Evolutionary conservation across 768 basidiomycete genomes (phyloP).

Genomic region (Ramaria sp.): DNA sequence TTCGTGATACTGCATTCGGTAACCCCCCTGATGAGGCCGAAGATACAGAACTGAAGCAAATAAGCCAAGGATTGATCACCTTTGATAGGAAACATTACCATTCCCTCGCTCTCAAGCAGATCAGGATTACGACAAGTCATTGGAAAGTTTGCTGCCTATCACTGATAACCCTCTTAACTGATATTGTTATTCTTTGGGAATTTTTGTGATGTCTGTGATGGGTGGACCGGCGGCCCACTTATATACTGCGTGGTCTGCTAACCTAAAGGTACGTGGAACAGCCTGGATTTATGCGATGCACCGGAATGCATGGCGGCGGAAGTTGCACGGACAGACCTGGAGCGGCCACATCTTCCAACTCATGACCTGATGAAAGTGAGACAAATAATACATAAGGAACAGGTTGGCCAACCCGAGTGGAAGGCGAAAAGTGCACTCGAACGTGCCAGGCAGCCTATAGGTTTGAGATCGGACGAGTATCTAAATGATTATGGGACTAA

Average conservation of each 20-base stretch:
- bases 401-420: not conserved
- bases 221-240: slow-evolving; percentile 17
- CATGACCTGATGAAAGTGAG: slow-evolving; percentile 13
- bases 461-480: not conserved
- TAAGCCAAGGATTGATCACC: not conserved
- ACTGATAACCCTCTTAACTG: no score
- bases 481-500: not conserved
- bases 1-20: not conserved
- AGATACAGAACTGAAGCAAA: not conserved
- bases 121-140: not conserved
- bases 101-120: not conserved
- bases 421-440: not conserved
- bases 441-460: not conserved
- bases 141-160: not conserved
- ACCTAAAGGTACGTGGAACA: slow-evolving; percentile 9
- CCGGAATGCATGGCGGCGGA: slow-evolving; percentile 15
- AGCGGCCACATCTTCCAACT: slow-evolving; percentile 17
- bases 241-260: slow-evolving; percentile 24
- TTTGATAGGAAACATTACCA: not conserved
- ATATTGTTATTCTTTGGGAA: no score
- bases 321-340: slow-evolving; percentile 12
- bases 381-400: not conserved
- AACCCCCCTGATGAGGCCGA: not conserved
- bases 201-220: no score
- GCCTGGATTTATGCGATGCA: slow-evolving; percentile 21